A percentile compares a stretch with the other conserved stretches of the same genome.
Conservation (phyloP, 176 grass and related monocot species). For the Pontederia paniculata region DNA sequence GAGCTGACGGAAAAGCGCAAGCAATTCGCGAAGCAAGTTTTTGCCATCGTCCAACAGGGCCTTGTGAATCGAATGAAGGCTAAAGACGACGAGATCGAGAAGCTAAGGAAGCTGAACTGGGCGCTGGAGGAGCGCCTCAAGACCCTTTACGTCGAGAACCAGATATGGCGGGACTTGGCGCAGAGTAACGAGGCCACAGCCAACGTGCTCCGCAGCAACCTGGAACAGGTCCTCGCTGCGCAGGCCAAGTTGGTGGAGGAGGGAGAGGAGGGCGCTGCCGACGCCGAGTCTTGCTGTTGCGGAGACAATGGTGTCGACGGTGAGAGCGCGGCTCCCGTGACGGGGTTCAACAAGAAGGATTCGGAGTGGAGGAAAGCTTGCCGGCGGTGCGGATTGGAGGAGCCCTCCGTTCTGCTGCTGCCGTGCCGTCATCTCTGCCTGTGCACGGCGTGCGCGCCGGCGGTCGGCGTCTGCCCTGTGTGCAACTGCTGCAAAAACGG, state of each 20-base stretch:
- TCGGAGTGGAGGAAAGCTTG: constrained; percentile 11
- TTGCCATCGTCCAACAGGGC: constrained; percentile 21
- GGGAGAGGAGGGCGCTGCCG: not conserved
- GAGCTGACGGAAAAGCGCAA: constrained; percentile 33
- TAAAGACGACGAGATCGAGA: constrained; percentile 50
- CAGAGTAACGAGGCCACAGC: constrained; percentile 43
- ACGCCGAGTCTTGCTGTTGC: constrained; percentile 64
- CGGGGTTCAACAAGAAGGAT: not conserved
- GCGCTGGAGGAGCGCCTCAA: constrained; percentile 40
- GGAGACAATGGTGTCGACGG: constrained; percentile 22
- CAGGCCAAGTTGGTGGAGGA: not conserved
- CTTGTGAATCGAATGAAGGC: constrained; percentile 35
- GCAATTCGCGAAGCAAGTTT: constrained; percentile 20
- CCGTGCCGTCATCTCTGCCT: constrained; percentile 72
- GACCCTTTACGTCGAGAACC: constrained; percentile 41
- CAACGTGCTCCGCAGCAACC: constrained; percentile 34
- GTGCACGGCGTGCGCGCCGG: constrained; percentile 40
- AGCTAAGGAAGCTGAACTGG: constrained; percentile 36
- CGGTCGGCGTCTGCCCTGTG: constrained; percentile 35
- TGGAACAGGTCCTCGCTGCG: constrained; percentile 34
- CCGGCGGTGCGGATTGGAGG: constrained; percentile 28
- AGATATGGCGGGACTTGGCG: constrained; percentile 58
- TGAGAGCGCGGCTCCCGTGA: not conserved
- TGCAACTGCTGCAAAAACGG: constrained; percentile 54
- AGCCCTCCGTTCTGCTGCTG: constrained; percentile 45